A percentile compares a stretch with the other conserved stretches of the same genome.
Conservation (phyloP, 2,329 filamentous ascomycete species). For the Shiraia bambusicola region DNA sequence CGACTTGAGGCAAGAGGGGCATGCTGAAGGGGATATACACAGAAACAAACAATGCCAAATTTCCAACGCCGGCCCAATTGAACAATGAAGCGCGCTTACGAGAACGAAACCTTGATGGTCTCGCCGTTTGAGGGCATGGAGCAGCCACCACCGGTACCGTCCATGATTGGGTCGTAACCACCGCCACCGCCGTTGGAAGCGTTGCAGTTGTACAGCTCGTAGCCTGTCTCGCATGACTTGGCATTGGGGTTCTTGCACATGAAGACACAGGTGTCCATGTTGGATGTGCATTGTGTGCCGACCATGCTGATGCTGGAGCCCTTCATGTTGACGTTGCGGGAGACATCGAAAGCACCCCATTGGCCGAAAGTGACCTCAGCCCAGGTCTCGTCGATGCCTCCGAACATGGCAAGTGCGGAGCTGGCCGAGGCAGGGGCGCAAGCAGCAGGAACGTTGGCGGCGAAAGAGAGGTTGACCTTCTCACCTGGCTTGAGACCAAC, state of each 20-base stretch:
- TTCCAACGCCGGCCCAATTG: constrained; percentile 13
- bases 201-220: constrained; percentile 44
- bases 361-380: constrained; percentile 48
- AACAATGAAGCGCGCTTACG: constrained; percentile 11
- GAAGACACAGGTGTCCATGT: constrained; percentile 49
- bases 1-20: constrained; percentile 17
- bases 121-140: constrained; percentile 29
- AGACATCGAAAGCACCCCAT: constrained; percentile 47
- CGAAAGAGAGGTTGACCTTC: constrained; percentile 43
- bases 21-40: constrained; percentile 21
- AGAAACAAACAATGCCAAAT: constrained; percentile 11
- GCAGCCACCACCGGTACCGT: constrained; percentile 36
- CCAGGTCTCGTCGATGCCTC: constrained; percentile 50
- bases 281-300: constrained; percentile 45
- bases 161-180: constrained; percentile 32
- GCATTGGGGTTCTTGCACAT: constrained; percentile 38
- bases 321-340: constrained; percentile 49
- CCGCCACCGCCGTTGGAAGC: constrained; percentile 26
- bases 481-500: constrained; percentile 44
- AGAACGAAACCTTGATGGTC: constrained; percentile 30
- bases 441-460: constrained; percentile 42
- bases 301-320: constrained; percentile 45
- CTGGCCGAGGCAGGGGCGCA: constrained; percentile 44
- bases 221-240: constrained; percentile 42
- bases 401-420: constrained; percentile 37